Evolutionary conservation across 208 protist species (phyloP).

Genomic region (Porcisia hertigi): DNA sequence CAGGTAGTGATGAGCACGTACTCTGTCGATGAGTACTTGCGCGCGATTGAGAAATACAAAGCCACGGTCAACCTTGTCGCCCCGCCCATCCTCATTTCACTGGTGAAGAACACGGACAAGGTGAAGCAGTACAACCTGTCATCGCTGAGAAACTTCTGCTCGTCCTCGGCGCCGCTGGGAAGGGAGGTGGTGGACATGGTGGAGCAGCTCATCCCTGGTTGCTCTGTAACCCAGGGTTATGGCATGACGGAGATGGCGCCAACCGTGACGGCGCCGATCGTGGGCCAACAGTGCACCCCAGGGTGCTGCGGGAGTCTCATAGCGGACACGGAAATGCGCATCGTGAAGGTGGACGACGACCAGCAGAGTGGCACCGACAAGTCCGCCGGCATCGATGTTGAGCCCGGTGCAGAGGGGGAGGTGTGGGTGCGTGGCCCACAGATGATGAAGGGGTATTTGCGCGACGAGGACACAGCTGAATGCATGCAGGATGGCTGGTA

Average conservation of each 20-base stretch:
- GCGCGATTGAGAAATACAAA: slow-evolving; percentile 51
- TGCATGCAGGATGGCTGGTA: slow-evolving; percentile 66
- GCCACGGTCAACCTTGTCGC: slow-evolving; percentile 63
- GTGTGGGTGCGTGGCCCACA: slow-evolving; percentile 71
- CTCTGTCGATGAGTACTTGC: slow-evolving; percentile 42
- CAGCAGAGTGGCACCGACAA: slow-evolving; percentile 45
- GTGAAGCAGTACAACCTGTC: slow-evolving; percentile 36
- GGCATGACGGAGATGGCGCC: slow-evolving; percentile 85
- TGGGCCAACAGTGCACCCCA: slow-evolving; percentile 2
- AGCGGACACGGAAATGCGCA: slow-evolving; percentile 42
- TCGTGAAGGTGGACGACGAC: slow-evolving; percentile 37
- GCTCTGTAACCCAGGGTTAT: slow-evolving; percentile 59
- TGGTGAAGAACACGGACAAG: slow-evolving; percentile 65
- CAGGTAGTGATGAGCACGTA: slow-evolving; percentile 66
- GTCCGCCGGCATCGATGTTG: slow-evolving; percentile 27
- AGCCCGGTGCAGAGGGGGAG: slow-evolving; percentile 56
- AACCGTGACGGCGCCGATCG: slow-evolving; percentile 18
- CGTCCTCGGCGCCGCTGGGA: slow-evolving; percentile 63
- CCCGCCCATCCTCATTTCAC: slow-evolving; percentile 68
- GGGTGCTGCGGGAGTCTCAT: slow-evolving; percentile 27
- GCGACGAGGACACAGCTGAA: slow-evolving; percentile 41
- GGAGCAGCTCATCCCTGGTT: slow-evolving; percentile 23
- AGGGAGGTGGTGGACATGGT: slow-evolving; percentile 28
- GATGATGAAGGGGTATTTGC: slow-evolving; percentile 79
- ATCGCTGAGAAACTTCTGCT: slow-evolving; percentile 32